Base-by-base conservation (phyloP, 768 basidiomycete genomes). In the Collybia mongolica region DNA sequence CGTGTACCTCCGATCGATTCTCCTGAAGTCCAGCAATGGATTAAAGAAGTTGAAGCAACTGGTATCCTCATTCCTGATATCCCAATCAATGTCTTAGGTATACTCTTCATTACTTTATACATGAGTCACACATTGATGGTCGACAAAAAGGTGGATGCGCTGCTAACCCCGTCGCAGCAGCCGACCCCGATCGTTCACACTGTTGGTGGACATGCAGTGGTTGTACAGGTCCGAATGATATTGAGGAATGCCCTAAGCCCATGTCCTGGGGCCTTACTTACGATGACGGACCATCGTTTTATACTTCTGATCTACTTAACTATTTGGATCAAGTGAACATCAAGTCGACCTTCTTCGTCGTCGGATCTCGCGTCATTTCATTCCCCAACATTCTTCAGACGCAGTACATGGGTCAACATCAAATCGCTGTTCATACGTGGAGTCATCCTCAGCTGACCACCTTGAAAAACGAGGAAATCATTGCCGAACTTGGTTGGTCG, bases 401-500 rank as follows among this genome's bases (percentile, higher is more conserved):
- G 15, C 82, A 93, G 72, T 92, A 90, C 72, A 81, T 91, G 76
- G 62, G 63, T 26, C 80, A 83, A 5, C 90, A 96, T 61, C 92
- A 96, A 60, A 80, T 94, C 55, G 85, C 82, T 1, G 77, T 79
- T 7, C 77, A 80, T 57, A 80, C 79, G 2, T 80, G 90, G 88
- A 84, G 84, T 46, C 92, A 93, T 65, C 76, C 82, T 2, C 56
- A 74, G 6, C 70, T 92, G 55, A 93, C 90, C 35, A 88, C 86
- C 1, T 68, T 86, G 50, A 72, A 85, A 35, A 93, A 87, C 62
- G 88, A 92, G 46, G 66, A 88, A 58, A 82, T 93, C 60, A 88
- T 95, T 51, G 92, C 91, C 38, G 92, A 94, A 65, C 72, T 96
- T 28, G 91, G 89, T 3, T 96, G 91, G 91, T 79, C 86, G 5